Conservation (phyloP, 1,284 basidiomycete species). For the Phylloporus sp. region DNA sequence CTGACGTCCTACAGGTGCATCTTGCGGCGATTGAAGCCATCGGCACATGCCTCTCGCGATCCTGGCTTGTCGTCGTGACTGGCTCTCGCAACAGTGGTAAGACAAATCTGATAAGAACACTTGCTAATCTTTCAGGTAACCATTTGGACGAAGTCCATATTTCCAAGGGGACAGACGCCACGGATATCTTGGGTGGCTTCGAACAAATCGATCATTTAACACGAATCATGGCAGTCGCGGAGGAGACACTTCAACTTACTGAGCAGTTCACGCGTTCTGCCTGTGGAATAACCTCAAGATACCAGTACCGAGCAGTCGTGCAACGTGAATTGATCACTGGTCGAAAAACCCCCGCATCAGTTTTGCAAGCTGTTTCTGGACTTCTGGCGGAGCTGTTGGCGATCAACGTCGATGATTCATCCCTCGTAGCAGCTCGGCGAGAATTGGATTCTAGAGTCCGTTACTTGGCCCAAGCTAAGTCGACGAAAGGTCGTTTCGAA, state of each 20-base stretch:
- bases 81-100: conserved; percentile 85
- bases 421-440: conserved; percentile 18
- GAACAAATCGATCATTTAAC: conserved; percentile 81
- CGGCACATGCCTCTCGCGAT: conserved; percentile 76
- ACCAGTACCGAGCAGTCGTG: conserved; percentile 29
- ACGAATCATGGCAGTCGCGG: conserved; percentile 49
- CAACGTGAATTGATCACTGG: conserved; percentile 33
- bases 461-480: conserved; percentile 24
- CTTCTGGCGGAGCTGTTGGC: conserved; percentile 35
- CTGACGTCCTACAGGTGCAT: conserved; percentile 68
- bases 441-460: conserved; percentile 27
- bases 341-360: conserved; percentile 25
- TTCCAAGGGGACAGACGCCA: conserved; percentile 91
- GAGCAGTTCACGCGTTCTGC: conserved; percentile 50
- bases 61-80: conserved; percentile 90
- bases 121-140: conserved; percentile 80
- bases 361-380: conserved; percentile 31
- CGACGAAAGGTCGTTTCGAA: conserved; percentile 73
- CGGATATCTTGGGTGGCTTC: conserved; percentile 94
- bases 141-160: conserved; percentile 79
- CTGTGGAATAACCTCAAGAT: conserved; percentile 42
- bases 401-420: conserved; percentile 21
- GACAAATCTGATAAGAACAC: conserved; percentile 73
- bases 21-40: conserved; percentile 80
- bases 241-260: conserved; percentile 50